These are phyloP conservation scores for Rhododendron molle DNA, from an alignment of 148 eudicot genomes.

Conservation along the genomic window DNA sequence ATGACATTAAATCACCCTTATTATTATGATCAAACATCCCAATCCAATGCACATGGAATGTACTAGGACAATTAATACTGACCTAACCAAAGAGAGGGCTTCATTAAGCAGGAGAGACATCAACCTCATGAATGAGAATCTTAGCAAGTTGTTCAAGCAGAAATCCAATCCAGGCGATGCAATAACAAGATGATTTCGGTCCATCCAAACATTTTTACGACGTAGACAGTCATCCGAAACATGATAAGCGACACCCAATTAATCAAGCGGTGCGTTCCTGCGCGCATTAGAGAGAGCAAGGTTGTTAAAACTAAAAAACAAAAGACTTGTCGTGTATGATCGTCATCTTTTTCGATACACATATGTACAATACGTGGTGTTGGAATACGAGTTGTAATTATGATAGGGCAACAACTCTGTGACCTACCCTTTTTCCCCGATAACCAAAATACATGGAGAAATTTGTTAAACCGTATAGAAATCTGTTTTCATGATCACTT, in stretches of 20 bases:
- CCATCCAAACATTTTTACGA: not conserved
- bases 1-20: not conserved
- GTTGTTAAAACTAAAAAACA: no score
- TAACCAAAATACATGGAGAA: no score
- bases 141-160: not conserved
- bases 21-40: not conserved
- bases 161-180: not conserved
- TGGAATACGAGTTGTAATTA: no score
- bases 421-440: no score
- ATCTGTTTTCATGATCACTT: no score
- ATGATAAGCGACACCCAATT: not conserved
- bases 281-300: no score
- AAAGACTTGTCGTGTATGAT: no score
- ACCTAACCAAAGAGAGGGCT: not conserved
- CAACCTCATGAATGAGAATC: not conserved
- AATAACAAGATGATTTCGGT: not conserved
- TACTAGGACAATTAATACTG: not conserved
- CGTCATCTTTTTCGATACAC: no score
- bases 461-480: no score
- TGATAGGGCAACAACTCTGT: no score
- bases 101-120: not conserved
- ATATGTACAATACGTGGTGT: no score
- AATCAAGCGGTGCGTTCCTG: not conserved
- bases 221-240: not conserved
- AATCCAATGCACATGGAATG: not conserved